Base-by-base conservation (phyloP, 1,139 yeast genomes). In the Geotrichum histeridarum region DNA sequence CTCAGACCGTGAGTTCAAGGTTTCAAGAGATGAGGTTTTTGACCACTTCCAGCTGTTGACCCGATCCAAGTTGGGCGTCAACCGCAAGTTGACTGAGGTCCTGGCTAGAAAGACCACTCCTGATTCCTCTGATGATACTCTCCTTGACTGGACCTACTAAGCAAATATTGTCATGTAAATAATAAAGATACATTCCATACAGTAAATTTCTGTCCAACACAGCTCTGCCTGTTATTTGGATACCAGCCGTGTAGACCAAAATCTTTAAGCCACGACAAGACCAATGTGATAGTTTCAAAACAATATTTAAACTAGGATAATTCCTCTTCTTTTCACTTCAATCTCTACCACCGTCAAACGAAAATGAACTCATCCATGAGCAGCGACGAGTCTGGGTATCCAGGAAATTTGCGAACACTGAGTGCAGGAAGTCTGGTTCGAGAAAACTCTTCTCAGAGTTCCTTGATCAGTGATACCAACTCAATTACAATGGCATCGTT, bases 1-100 rank as follows among this genome's bases (percentile, higher is more conserved):
- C 11, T 77, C 83, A 17, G 79, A 76, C 52, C 91, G 91, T 73
- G 91, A 83, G 39, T 82, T 78, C 68, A 81, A 85, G 68, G 85
- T 85, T 30, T 83, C 93, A 9, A 81, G 80, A 51, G 67, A 72
- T 48, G 95, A 87, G 64, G 83, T 84, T 7, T 59, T 82, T 57
- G 77, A 78, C 59, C 82, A 82, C 68, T 89, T 89, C 69, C 71
- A 75, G 49, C 70, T 70, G 53, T 68, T 71, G 56, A 74, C 79
- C 72, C 65, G 74, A 62, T 72, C 75, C 65, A 86, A 85, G 71
- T 70, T 78, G 49, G 95, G 95, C 43, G 81, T 84, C 39, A 77
- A 75, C 46, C 75, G 71, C 59, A 84, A 84, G 70, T 75, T 86
- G 54, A 72, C 74, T 56, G 73, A 76, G 59, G 72, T 82, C 27